These are phyloP conservation scores for Casuarina glauca DNA, from an alignment of 306 rosid genomes.

Conservation along the genomic window DNA sequence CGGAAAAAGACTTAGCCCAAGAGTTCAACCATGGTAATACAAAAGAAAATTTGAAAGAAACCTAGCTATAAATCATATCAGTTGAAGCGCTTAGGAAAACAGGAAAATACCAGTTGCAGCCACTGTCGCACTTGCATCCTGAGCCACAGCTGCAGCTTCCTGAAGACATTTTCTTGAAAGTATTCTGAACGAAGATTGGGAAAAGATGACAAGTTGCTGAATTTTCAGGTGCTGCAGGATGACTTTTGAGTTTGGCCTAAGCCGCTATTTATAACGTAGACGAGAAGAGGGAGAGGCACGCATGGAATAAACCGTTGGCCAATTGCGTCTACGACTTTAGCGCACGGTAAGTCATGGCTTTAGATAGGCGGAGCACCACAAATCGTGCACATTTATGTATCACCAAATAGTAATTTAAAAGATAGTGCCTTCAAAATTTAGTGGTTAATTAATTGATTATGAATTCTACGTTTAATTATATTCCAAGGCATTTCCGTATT, in stretches of 20 bases:
- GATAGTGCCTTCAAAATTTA: no score
- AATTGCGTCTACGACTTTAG: background rate
- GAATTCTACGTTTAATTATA: no score
- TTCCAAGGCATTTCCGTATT: no score
- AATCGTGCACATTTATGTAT: background rate
- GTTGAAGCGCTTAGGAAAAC: no score
- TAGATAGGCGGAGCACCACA: background rate
- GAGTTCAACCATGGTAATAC: background rate
- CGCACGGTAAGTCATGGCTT: background rate
- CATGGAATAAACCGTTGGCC: conserved; percentile 26
- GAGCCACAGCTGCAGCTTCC: no score
- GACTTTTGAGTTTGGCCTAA: conserved; percentile 1
- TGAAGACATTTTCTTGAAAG: conserved; percentile 21
- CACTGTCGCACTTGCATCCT: no score
- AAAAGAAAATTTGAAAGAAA: background rate
- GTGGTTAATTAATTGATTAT: no score
- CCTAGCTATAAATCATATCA: no score
- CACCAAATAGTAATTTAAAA: no score
- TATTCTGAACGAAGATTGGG: background rate
- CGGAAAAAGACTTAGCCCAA: background rate
- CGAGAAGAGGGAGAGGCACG: background rate
- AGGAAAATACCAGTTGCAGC: no score
- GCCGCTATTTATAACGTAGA: conserved; percentile 17
- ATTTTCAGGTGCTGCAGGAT: background rate
- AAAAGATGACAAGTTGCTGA: no score